phyloP scores from a whole-genome alignment of 331 rosid genomes.

The Quercus tomentella region DNA sequence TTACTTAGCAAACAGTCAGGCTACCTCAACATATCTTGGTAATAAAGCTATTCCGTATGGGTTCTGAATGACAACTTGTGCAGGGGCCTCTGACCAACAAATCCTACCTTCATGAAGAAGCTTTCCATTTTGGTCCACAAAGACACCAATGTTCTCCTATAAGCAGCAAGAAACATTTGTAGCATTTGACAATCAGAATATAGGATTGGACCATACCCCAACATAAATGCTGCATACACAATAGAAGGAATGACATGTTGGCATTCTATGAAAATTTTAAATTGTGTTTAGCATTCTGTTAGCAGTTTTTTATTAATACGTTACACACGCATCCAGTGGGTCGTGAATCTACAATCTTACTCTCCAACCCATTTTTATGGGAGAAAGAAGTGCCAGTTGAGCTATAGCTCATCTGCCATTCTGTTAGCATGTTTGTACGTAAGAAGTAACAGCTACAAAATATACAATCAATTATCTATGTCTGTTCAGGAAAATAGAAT shows the following conservation, averaged over 20 bases:
- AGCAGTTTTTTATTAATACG: neutral
- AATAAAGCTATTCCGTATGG: constrained; percentile 85
- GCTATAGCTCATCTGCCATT: too few species aligned
- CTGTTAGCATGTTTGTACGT: neutral
- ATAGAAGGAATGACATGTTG: neutral
- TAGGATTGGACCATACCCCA: neutral
- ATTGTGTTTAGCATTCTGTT: neutral
- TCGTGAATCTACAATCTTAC: too few species aligned
- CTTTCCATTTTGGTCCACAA: constrained; percentile 96
- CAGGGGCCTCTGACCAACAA: constrained; percentile 97
- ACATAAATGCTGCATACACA: neutral
- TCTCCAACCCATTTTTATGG: too few species aligned
- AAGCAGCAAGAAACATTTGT: constrained; percentile 14
- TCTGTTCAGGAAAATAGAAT: neutral
- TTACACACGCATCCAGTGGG: too few species aligned
- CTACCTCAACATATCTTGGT: constrained; percentile 92
- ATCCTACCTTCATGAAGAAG: constrained; percentile 90
- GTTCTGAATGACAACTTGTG: constrained; percentile 69
- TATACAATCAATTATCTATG: neutral
- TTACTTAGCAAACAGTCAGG: neutral
- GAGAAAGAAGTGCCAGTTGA: too few species aligned
- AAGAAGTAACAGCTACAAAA: neutral
- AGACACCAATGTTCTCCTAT: constrained; percentile 95
- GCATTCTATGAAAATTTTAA: neutral
- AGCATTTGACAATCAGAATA: neutral